Percentiles rank a stretch among this genome's conserved stretches.
phyloP scores from a whole-genome alignment of 169 alveolate species.

The Plasmodium cynomolgi region DNA sequence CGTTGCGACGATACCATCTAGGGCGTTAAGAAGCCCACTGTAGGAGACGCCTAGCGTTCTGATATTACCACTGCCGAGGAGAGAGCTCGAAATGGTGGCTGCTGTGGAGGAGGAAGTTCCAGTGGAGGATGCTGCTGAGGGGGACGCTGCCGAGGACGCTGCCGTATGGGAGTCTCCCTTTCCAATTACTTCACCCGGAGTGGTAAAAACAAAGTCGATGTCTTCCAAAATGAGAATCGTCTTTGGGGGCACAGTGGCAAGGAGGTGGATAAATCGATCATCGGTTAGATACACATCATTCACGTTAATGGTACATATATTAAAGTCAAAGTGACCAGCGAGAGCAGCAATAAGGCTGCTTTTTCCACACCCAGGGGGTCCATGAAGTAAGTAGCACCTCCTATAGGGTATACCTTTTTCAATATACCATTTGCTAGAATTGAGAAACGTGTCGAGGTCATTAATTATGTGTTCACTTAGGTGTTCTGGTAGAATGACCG shows the following conservation, averaged over 20 bases:
- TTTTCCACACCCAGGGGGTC: conserved; percentile 92
- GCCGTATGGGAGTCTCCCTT: neutral
- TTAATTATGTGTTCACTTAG: conserved; percentile 42
- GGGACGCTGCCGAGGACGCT: neutral
- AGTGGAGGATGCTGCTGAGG: no score
- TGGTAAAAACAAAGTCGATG: conserved; percentile 43
- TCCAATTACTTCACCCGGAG: neutral
- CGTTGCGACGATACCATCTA: conserved; percentile 89
- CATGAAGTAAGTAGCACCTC: conserved; percentile 86
- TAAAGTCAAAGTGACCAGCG: conserved; percentile 86
- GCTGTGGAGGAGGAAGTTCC: neutral
- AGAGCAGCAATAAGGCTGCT: conserved; percentile 87
- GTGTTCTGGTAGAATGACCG: conserved; percentile 76
- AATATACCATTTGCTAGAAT: conserved; percentile 81
- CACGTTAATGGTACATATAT: conserved; percentile 85
- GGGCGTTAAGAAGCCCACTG: conserved; percentile 89
- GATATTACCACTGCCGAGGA: neutral
- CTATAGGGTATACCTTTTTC: conserved; percentile 88
- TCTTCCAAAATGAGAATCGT: conserved; percentile 73
- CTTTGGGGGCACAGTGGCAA: conserved; percentile 82
- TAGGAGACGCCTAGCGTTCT: conserved; percentile 83
- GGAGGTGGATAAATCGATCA: conserved; percentile 84
- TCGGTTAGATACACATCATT: conserved; percentile 85
- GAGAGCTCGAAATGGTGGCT: neutral
- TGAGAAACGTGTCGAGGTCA: conserved; percentile 47